A percentile compares a stretch with the other conserved stretches of the same genome.
These are phyloP conservation scores for Hyaloraphidium curvatum DNA, from an alignment of 192 early-diverging fungal species.

Conservation along the genomic window DNA sequence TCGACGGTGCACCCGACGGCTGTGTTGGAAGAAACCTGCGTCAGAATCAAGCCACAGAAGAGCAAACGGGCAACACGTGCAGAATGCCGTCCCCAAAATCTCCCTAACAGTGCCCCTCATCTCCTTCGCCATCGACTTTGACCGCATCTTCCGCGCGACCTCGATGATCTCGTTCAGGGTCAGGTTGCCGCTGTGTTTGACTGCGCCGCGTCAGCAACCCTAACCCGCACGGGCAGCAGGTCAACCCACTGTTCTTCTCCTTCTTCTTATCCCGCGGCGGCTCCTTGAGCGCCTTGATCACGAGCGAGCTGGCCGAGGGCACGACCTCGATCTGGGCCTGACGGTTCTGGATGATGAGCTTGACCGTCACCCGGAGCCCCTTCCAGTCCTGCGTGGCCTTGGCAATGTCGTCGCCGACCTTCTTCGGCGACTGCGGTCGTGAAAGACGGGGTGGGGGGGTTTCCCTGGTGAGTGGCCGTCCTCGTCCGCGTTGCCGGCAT, in stretches of 20 bases:
- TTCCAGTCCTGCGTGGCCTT: slow-evolving; percentile 99
- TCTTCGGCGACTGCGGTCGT: slow-evolving; percentile 81
- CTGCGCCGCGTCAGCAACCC: slow-evolving; percentile 5
- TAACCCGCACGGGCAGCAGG: neutral
- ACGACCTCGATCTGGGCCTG: slow-evolving; percentile 93
- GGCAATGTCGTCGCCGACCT: slow-evolving; percentile 99
- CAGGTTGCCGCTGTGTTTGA: slow-evolving; percentile 94
- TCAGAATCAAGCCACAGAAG: no score
- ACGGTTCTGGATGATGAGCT: slow-evolving; percentile 99
- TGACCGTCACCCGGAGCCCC: slow-evolving; percentile 95
- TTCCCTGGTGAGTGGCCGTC: neutral
- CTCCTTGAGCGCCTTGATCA: slow-evolving; percentile 96
- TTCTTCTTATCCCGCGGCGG: slow-evolving; percentile 95
- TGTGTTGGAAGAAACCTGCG: no score
- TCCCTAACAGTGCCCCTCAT: slow-evolving; percentile 89
- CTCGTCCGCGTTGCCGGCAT: neutral
- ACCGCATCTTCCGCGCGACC: slow-evolving; percentile 85
- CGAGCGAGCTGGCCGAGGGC: slow-evolving; percentile 86
- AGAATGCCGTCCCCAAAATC: slow-evolving; percentile 63
- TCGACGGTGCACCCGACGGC: slow-evolving; percentile 93
- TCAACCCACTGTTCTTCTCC: slow-evolving; percentile 85
- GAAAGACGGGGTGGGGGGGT: no score
- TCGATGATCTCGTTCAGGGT: slow-evolving; percentile 83
- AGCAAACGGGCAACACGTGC: no score
- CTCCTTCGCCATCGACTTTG: slow-evolving; percentile 85